Evolutionary conservation across 2,329 filamentous ascomycete genomes (phyloP).

Genomic region (Ramichloridium luteum): DNA sequence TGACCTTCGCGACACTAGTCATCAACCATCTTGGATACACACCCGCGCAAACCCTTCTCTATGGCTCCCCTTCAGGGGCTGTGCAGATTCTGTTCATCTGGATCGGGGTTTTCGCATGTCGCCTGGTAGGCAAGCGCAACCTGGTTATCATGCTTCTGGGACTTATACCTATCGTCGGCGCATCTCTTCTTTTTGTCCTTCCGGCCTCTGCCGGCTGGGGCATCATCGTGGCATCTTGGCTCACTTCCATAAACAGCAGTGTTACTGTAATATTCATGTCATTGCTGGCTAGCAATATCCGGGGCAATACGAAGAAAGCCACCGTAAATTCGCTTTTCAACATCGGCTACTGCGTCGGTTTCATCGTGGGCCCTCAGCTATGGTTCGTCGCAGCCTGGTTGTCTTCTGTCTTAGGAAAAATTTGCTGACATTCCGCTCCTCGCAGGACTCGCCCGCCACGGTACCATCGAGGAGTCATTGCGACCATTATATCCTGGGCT

Average conservation of each 20-base stretch:
- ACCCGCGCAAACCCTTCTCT: constrained; percentile 35
- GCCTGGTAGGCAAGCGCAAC: constrained; percentile 29
- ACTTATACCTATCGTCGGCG: constrained; percentile 34
- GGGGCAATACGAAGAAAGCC: constrained; percentile 40
- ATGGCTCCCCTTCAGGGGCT: constrained; percentile 37
- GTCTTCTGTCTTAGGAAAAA: not conserved
- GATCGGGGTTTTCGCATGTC: constrained; percentile 32
- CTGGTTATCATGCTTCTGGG: constrained; percentile 30
- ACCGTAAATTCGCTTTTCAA: constrained; percentile 39
- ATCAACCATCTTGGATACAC: constrained; percentile 37
- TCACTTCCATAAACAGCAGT: constrained; percentile 35
- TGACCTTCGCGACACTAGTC: constrained; percentile 39
- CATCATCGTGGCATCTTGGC: constrained; percentile 38
- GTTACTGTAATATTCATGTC: constrained; percentile 32
- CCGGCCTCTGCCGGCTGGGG: constrained; percentile 33
- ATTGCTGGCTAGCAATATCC: constrained; percentile 38
- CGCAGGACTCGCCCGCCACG: constrained; percentile 27
- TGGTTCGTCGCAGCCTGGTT: constrained; percentile 24
- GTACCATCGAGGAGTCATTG: constrained; percentile 37
- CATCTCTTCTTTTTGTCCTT: constrained; percentile 33
- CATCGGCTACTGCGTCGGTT: constrained; percentile 38
- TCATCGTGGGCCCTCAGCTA: constrained; percentile 37
- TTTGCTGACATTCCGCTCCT: not conserved
- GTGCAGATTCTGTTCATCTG: constrained; percentile 37
- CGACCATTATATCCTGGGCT: constrained; percentile 34